Base-by-base conservation (phyloP, 2,329 filamentous ascomycete genomes). In the Penicillium sp. region DNA sequence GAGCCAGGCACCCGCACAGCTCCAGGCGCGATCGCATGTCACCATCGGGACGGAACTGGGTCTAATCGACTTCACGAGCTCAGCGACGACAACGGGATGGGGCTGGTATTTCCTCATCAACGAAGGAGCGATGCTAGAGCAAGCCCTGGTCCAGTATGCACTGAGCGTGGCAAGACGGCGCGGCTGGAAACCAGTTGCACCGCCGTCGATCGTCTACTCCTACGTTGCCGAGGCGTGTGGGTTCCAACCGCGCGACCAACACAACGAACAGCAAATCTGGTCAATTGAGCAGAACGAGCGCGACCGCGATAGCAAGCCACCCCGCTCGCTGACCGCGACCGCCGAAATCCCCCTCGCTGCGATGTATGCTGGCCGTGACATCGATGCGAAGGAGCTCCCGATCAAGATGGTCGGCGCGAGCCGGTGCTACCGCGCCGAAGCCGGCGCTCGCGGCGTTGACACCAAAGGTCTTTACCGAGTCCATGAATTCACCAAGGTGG, bases 401-500 rank as follows among this genome's bases (percentile, higher is more conserved):
- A 54, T 87, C 26, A 91, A 88, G 63, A 75, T 83, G 13, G 87
- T 94, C 3, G 93, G 87, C 11, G 81, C 86, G 1, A 95, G 87
- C 41, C 78, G 93, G n/a, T 94, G 90, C 73, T 98, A 94, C 68
- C 85, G 93, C 36, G 93, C 93, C 30, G 93, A 98, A 70, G 93
- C 93, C 0, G 93, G 93, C 20, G 87, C 89, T 1, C 78, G 91
- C 26, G 93, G 93, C 19, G 83, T 85, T 16, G 87, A 93, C 54
- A 95, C 90, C 2, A 96, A 95, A 69, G 93, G 93, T 4, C 72
- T 98, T 2, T 98, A 97, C 69, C 84, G 93, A 18, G 93, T 98
- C 3, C 93, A 98, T 68, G 93, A 98, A 68, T 98, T 98, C 68
- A 95, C 89, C 18, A 98, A 98, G 65, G 91, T 98, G 0, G 93